These are phyloP conservation scores for Lentinula aciculospora DNA, from an alignment of 768 basidiomycete species.

Conservation along the genomic window DNA sequence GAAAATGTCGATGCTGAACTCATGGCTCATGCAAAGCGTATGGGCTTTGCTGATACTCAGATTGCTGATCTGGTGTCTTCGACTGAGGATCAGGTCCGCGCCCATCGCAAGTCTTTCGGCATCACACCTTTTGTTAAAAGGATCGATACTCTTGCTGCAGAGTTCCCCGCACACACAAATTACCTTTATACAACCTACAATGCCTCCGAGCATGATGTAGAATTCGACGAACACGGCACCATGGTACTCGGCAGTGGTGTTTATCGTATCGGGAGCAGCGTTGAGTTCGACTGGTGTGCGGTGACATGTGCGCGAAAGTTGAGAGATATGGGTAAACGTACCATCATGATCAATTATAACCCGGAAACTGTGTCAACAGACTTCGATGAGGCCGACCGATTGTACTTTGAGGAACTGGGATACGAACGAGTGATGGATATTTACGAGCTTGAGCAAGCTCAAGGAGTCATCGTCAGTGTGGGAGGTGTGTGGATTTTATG, in stretches of 20 bases:
- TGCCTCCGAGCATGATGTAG: constrained; percentile 90
- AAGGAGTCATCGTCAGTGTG: constrained; percentile 94
- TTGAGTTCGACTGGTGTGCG: constrained; percentile 99
- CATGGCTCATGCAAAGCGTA: constrained; percentile 83
- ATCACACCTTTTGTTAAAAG: constrained; percentile 98
- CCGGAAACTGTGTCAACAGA: constrained; percentile 99
- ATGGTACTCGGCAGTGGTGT: constrained; percentile 99
- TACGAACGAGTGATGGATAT: constrained; percentile 99
- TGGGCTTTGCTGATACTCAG: constrained; percentile 94
- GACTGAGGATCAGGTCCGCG: constrained; percentile 75
- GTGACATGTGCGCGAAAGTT: constrained; percentile 95
- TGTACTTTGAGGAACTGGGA: constrained; percentile 98
- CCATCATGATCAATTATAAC: constrained; percentile 99
- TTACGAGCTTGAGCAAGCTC: constrained; percentile 90
- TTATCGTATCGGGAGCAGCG: constrained; percentile 96
- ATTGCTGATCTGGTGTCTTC: constrained; percentile 77
- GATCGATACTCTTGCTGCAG: constrained; percentile 97
- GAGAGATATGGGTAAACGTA: constrained; percentile 87
- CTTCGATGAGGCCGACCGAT: constrained; percentile 97
- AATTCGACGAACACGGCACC: constrained; percentile 95
- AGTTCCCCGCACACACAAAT: constrained; percentile 98
- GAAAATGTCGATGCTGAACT: constrained; percentile 68
- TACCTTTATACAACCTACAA: constrained; percentile 99
- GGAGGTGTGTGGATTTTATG: constrained; percentile 59
- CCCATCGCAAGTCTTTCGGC: constrained; percentile 77